Conservation (phyloP, 2,329 filamentous ascomycete genomes). For the Chalaropsis thielavioides region DNA sequence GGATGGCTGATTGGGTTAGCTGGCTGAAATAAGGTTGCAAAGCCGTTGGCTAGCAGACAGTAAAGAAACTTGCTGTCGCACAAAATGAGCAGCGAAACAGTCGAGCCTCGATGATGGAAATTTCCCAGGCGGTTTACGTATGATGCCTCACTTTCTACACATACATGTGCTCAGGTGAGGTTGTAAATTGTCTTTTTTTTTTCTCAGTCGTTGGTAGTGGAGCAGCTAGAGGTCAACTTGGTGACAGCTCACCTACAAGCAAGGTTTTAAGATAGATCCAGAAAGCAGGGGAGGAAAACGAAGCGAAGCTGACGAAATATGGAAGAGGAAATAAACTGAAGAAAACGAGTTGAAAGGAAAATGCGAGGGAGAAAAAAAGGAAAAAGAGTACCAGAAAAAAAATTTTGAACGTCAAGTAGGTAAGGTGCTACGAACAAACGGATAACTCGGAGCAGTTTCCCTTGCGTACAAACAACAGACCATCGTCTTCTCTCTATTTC, state of each 20-base stretch:
- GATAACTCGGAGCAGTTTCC: background rate
- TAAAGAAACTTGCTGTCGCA: too few species aligned
- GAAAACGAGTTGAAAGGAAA: background rate
- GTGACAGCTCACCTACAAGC: background rate
- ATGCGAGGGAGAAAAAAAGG: too few species aligned
- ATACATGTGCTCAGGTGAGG: too few species aligned
- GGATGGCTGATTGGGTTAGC: too few species aligned
- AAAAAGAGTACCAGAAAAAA: background rate
- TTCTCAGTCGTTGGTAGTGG: background rate
- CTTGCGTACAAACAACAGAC: background rate
- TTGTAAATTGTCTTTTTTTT: background rate
- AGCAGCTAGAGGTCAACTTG: background rate
- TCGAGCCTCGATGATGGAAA: too few species aligned
- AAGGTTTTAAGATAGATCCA: background rate
- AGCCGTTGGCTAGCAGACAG: too few species aligned
- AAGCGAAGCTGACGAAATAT: background rate
- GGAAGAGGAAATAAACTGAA: background rate
- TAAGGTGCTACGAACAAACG: background rate
- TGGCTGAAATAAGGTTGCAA: background rate
- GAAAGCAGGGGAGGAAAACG: background rate
- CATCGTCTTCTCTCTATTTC: background rate
- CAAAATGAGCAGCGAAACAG: too few species aligned
- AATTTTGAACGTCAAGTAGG: too few species aligned
- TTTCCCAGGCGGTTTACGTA: too few species aligned
- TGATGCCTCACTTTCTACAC: too few species aligned